These are phyloP conservation scores for Gracilariopsis chorda DNA, from an alignment of 23 red algal genomes.

Conservation along the genomic window DNA sequence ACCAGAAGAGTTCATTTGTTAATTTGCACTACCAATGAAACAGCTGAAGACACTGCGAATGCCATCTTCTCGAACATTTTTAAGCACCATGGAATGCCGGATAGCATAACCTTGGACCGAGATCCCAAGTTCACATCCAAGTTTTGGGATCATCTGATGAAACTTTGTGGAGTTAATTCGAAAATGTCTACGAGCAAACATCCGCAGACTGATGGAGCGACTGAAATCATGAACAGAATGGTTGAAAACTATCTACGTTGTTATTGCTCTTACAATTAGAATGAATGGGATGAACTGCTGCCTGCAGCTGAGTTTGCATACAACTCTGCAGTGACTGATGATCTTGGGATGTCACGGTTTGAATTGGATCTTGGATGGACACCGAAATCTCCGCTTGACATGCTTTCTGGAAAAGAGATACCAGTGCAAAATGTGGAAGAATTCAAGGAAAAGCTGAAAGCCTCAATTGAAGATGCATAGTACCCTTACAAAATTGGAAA, in stretches of 20 bases:
- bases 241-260: background rate
- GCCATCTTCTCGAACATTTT: background rate
- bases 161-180: background rate
- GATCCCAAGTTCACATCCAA: background rate
- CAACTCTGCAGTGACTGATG: background rate
- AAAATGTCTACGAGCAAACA: background rate
- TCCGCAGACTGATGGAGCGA: background rate
- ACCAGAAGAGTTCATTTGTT: background rate
- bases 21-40: background rate
- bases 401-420: background rate
- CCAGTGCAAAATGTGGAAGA: background rate
- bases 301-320: conserved; percentile 18
- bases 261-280: background rate
- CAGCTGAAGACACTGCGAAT: background rate
- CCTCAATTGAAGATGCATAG: background rate
- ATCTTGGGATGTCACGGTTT: background rate
- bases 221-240: conserved; percentile 11
- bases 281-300: conserved; percentile 2
- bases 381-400: background rate
- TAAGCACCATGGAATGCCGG: background rate
- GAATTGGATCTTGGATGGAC: conserved; percentile 9
- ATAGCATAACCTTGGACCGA: background rate
- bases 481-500: background rate
- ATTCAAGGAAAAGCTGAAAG: background rate
- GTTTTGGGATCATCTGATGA: background rate